Conservation (phyloP, 345 rosid species). For the Moricandia moricandioides region DNA sequence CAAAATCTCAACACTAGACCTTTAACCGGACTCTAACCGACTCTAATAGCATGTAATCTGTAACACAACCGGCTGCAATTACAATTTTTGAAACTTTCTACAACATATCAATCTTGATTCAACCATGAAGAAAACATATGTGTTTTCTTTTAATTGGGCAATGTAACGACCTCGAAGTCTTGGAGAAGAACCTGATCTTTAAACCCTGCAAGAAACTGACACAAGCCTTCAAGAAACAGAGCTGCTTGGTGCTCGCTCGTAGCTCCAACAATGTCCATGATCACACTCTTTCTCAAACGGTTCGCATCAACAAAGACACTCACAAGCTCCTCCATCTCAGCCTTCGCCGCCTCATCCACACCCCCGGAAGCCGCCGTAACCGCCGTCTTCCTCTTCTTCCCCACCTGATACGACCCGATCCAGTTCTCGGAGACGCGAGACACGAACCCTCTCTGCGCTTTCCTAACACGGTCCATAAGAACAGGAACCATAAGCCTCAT, state of each 20-base stretch:
- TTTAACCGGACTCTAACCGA: neutral
- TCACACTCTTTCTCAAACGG: conserved; percentile 63
- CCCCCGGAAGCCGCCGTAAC: neutral
- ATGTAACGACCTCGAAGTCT: conserved; percentile 43
- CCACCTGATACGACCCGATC: conserved; percentile 21
- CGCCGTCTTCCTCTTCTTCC: conserved; percentile 33
- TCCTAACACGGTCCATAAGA: conserved; percentile 45
- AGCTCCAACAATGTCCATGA: conserved; percentile 64
- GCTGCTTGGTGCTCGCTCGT: conserved; percentile 62
- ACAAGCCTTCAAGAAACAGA: conserved; percentile 77
- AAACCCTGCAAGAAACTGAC: conserved; percentile 79
- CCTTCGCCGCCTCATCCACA: conserved; percentile 45
- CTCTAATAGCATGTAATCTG: neutral
- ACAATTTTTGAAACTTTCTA: neutral
- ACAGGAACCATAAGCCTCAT: conserved; percentile 77
- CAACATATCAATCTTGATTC: neutral
- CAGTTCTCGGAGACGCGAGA: conserved; percentile 49
- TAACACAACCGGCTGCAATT: neutral
- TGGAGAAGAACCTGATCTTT: conserved; percentile 48
- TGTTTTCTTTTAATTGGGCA: conserved; percentile 1
- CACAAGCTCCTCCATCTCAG: conserved; percentile 66
- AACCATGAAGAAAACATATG: neutral
- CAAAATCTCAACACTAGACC: neutral
- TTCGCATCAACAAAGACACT: conserved; percentile 66
- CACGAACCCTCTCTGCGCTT: conserved; percentile 48